Evolutionary conservation across 2,329 filamentous ascomycete genomes (phyloP), one percentile per base, ranked within the genome.

Genomic region (Juglanconis oblonga): DNA sequence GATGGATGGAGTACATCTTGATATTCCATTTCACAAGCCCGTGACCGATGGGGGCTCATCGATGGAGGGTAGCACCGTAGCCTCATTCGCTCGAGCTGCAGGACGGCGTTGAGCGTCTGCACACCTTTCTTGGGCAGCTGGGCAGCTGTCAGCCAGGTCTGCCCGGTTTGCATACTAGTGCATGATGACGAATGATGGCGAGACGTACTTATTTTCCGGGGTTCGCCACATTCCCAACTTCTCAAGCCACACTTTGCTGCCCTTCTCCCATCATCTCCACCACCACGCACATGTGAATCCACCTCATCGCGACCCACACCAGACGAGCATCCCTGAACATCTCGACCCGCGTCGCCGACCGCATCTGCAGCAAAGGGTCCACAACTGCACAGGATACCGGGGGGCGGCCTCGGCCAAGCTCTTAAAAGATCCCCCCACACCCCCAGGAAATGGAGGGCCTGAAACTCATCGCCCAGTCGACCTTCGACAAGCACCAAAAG

Each of bases 401-500:
- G 32, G 32, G 32, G 33, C 36, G 33, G 53, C 53, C n/a, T 42
- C 52, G 52, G 40, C 47, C 48, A 51, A 33, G 10, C 10, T 42
- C 24, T 24, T 24, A 24, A 24, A 24, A 24, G 24, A 24, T 24
- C 24, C 24, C 24, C 24, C 24, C 1, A 24, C 5, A 32, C 10
- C 17, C 10, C 17, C 5, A 29, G 45, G n/a, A 3, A n/a, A 64
- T 64, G 62, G 62, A 64, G 5, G 62, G 62, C 36, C 11, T 64
- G 5, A 64, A 62, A 35, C 45, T 52, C 31, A 55, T 64, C 35
- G 62, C 62, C 31, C 56, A 59, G 56, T 62, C 59, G 50, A 64
- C 62, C 4, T 64, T 64, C 35, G 62, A 64, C 55, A 62, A 49
- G 42, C 53, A 57, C 32, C 62, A 64, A 40, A 59, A 57, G 29